Conservation (phyloP, 2,329 filamentous ascomycete genomes). For the Pseudopyricularia javanii region DNA sequence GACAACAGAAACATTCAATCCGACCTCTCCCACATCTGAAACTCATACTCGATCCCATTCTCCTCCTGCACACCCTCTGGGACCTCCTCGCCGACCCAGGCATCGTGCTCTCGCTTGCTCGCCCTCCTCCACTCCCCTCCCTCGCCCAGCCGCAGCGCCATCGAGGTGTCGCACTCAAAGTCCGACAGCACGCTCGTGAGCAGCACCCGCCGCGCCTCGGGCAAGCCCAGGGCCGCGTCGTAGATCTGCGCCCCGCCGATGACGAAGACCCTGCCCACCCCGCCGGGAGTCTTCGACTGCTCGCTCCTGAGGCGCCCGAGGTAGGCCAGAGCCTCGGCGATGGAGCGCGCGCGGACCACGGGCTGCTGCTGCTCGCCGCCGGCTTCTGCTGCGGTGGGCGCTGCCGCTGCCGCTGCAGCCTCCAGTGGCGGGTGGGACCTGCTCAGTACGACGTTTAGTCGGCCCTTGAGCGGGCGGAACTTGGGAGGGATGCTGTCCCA, state of each 20-base stretch:
- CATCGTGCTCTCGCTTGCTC: constrained; percentile 38
- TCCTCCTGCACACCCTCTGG: constrained; percentile 47
- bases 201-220: constrained; percentile 49
- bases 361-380: constrained; percentile 21
- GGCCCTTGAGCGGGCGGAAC: constrained; percentile 67
- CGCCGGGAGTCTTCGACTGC: too few species aligned
- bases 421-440: constrained; percentile 23
- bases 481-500: constrained; percentile 78
- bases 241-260: constrained; percentile 91
- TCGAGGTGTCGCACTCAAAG: constrained; percentile 67
- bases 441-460: constrained; percentile 74
- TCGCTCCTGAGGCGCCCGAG: constrained; percentile 21
- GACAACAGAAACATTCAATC: constrained; percentile 10
- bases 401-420: constrained; percentile 5
- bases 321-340: constrained; percentile 43
- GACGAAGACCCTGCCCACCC: constrained; percentile 56
- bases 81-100: constrained; percentile 55
- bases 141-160: constrained; percentile 42
- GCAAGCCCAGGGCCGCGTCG: constrained; percentile 48
- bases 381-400: constrained; percentile 21
- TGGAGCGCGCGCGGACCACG: constrained; percentile 44
- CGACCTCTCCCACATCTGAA: constrained; percentile 60
- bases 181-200: constrained; percentile 57
- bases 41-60: constrained; percentile 53
- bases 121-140: constrained; percentile 37